Evolutionary conservation across 768 basidiomycete genomes (phyloP), one percentile per base, ranked within the genome.

Genomic region (Rhodocollybia butyracea): DNA sequence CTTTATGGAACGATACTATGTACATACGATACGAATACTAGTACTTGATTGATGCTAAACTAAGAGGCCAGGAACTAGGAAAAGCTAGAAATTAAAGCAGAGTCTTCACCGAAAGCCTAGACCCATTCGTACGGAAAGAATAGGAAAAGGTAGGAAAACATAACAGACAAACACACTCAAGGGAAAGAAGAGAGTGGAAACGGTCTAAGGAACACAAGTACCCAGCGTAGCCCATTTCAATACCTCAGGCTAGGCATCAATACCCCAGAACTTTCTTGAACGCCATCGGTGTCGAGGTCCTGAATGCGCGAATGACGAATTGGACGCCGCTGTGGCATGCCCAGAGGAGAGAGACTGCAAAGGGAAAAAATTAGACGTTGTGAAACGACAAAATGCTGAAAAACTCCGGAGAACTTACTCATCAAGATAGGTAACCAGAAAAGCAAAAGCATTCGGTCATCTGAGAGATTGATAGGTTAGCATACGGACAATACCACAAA

Each of bases 361-460:
- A 59, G 41, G 55, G 5, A 4, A 48, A 22, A 15, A 39, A 11
- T 42, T 13, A 42, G 41, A 3, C 2, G 15, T 38, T 5, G 19
- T 15, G 19, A 43, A 32, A 52, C 24, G 11, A n/a, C 24, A 45
- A 15, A 13, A 29, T n/a, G 26, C 51, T 15, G 10, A 34, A 51
- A 19, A 39, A 7, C 32, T 63, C 31, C 38, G 27, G 47, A 40
- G 8, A 10, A 83, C 89, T 74, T 62, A 93, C 90, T 70, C 57
- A 92, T 68, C 8, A 94, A 75, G 63, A 93, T 89, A 17, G 91
- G 91, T 61, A 94, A 76, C 91, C 91, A 94, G 75, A 94, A 94
- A 39, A 88, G 65, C 32, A 90, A 64, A 43, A 94, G 80, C 91
- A 94, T 94, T 39, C 84, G 85, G 66, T 94, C 91, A 70, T 87